Base-by-base conservation (phyloP, 1,139 yeast species). In the Kluyveromyces sp. region DNA sequence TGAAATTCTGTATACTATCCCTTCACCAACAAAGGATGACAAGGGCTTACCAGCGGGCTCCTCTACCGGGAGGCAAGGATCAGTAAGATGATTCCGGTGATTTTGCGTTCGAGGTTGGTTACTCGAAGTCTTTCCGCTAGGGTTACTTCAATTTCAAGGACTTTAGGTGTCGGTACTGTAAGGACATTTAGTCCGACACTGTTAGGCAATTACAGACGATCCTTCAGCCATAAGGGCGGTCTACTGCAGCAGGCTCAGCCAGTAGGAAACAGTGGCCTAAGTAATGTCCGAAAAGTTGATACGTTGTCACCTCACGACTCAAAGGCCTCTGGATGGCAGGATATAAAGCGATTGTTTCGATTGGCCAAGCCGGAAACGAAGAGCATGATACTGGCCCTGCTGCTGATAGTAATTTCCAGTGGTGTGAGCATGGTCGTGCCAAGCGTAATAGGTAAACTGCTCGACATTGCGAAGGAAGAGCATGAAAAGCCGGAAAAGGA, bases 401-500 rank as follows among this genome's bases (percentile, higher is more conserved):
- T 71, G 1, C 71, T 88, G 47, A 71, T 89, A 19, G 65, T 77
- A 3, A 53, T 79, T 2, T 73, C 84, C 2, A 78, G 85, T 3
- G 73, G 75, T 2, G 76, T 87, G 6, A 71, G 84, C 13, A 81
- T 89, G 84, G 69, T 83, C 2, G 68, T 88, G 26, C 96, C 97
- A 1, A 71, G 84, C 49, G 71, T 83, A 12, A 85, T 92, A 39
- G 97, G 97, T 26, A 83, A 83, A 54, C 79, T 81, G 35, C 62
- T 81, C 39, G 88, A 81, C 57, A 72, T 80, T 3, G 81, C 68
- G 1, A 50, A 46, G 29, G 49, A 50, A 18, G 47, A 45, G 7
- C 49, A 43, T 2, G 45, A 42, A 4, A 36, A 36, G 2, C 50
- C 43, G 12, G 43, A 46, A n/a, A 47, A 46, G 3, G 53, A 49